Conservation (phyloP, 345 rosid genomes). For the Lepidium aucheri region DNA sequence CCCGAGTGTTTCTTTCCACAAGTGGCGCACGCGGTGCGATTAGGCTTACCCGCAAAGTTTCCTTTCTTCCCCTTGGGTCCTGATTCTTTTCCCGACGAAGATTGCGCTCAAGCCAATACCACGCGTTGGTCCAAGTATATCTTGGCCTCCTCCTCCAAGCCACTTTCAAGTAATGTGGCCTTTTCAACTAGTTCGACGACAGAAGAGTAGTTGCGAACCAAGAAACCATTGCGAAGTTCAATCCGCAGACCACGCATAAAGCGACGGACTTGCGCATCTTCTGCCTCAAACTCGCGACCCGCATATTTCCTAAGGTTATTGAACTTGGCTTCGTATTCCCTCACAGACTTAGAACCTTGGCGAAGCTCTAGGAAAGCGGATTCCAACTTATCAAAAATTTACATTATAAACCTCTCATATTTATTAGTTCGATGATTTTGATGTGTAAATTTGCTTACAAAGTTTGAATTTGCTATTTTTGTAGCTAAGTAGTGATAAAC, state of each 20-base stretch:
- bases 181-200: not conserved
- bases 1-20: too few species aligned
- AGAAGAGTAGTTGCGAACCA: not conserved
- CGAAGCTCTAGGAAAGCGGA: not conserved
- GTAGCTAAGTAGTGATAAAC: too few species aligned
- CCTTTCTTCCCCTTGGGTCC: too few species aligned
- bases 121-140: too few species aligned
- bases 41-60: too few species aligned
- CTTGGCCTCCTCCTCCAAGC: not conserved
- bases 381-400: not conserved
- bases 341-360: not conserved
- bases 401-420: too few species aligned
- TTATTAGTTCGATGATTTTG: too few species aligned
- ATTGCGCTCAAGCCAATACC: too few species aligned
- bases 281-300: not conserved
- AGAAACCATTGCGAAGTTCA: not conserved
- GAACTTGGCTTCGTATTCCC: not conserved
- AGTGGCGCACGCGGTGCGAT: too few species aligned
- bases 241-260: not conserved
- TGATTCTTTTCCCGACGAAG: too few species aligned
- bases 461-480: too few species aligned
- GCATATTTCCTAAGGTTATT: not conserved
- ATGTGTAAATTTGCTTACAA: too few species aligned
- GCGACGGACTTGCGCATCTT: not conserved
- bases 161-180: not conserved